Percentiles rank a stretch among this genome's conserved stretches.
phyloP scores from a whole-genome alignment of 768 basidiomycete genomes.

The Tylopilus rubrobrunneus region DNA sequence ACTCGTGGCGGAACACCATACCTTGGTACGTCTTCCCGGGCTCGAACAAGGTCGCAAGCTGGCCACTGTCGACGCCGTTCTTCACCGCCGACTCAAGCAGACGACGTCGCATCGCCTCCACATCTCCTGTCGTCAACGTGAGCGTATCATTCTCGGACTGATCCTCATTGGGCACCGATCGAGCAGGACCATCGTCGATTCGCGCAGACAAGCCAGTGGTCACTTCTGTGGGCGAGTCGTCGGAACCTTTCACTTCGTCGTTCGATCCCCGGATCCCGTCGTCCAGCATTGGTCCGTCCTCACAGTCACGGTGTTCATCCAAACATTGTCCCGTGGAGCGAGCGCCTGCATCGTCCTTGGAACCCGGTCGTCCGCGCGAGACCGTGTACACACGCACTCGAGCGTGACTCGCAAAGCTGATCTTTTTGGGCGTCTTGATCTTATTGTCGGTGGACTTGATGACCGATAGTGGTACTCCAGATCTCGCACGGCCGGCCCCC shows the following conservation, averaged over 20 bases:
- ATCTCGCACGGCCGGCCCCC: background rate
- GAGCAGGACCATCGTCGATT: background rate
- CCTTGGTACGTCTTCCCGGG: slow-evolving; percentile 20
- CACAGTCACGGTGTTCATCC: background rate
- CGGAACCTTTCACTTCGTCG: background rate
- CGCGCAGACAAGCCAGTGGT: background rate
- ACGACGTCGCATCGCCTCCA: slow-evolving; percentile 13
- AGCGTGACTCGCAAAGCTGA: slow-evolving; percentile 23
- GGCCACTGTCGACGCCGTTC: slow-evolving; percentile 2
- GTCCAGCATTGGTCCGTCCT: background rate
- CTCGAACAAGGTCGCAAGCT: slow-evolving; percentile 20
- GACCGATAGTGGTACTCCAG: slow-evolving; percentile 1
- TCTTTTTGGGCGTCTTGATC: slow-evolving; percentile 24
- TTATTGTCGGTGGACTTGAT: slow-evolving; percentile 7
- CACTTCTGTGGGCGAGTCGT: background rate
- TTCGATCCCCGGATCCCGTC: background rate
- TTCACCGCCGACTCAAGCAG: slow-evolving; percentile 8
- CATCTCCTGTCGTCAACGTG: slow-evolving; percentile 16
- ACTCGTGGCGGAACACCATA: slow-evolving; percentile 22
- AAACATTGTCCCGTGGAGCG: background rate
- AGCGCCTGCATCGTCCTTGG: background rate
- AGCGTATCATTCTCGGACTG: slow-evolving; percentile 7
- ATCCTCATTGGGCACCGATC: background rate
- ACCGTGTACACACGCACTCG: slow-evolving; percentile 16
- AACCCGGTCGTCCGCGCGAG: slow-evolving; percentile 9